Base-by-base conservation (phyloP, 371 early-diverging fungal species). In the Catenaria anguillulae region DNA sequence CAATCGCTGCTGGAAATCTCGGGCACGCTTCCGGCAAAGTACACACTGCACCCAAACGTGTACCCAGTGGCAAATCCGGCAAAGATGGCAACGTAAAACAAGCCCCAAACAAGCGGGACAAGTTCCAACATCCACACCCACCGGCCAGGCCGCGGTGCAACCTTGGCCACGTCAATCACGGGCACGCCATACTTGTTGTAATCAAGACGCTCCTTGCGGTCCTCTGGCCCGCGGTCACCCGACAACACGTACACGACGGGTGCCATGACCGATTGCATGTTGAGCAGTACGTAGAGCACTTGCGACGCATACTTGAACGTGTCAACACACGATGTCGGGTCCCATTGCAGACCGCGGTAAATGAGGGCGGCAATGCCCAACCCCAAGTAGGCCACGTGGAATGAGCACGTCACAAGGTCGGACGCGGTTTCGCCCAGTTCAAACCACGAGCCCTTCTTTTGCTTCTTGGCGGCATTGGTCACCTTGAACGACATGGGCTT, bases 111-210 rank as follows among this genome's bases (percentile, higher is more conserved):
- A 24, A 55, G 23, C 33, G 60, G 60, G 5, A 60, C 56, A 23
- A 60, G n/a, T 24, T 60, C 60, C 23, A 60, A 29, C 37, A 60
- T 6, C 54, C 37, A 37, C 21, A 55, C n/a, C n/a, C n/a, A n/a
- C n/a, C n/a, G n/a, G n/a, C n/a, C n/a, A n/a, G n/a, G n/a, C n/a
- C n/a, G n/a, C 56, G n/a, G 60, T 8, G 33, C 36, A 1, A 60
- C 60, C 36, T 60, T 60, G 19, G 8, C 61, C 8, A 24, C 23
- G 26, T 60, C 60, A 29, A 60, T 60, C 2, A 50, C 24, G 4
- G 60, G 60, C 33, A 60, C 60, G 23, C 52, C 42, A 55, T 21
- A 60, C 34, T 50, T 60, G 31, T 60, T 60, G 60, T 60, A 60
- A n/a, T n/a, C n/a, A n/a, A n/a, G n/a, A n/a, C n/a, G n/a, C n/a